These are phyloP conservation scores for Haplosporangium sp. DNA, from an alignment of 371 early-diverging fungal species.

Conservation along the genomic window DNA sequence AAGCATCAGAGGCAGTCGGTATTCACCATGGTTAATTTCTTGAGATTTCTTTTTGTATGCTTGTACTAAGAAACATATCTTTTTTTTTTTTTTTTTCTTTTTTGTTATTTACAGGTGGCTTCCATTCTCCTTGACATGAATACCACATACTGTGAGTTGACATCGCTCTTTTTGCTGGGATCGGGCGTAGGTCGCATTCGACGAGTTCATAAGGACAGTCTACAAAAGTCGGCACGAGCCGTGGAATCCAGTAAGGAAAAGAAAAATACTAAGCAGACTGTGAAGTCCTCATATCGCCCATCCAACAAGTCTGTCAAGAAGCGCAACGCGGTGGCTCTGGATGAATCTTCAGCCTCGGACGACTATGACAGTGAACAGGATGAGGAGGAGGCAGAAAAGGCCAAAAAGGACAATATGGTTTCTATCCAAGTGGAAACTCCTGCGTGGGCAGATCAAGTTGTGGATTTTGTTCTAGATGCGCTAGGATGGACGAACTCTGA, in stretches of 20 bases:
- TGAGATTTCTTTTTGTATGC: not conserved
- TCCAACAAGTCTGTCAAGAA: conserved; percentile 44
- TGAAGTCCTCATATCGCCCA: conserved; percentile 30
- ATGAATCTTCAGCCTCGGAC: conserved; percentile 14
- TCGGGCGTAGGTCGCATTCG: conserved; percentile 37
- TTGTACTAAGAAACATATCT: not conserved
- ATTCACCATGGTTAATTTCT: too few relatives aligned
- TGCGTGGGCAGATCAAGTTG: conserved; percentile 66
- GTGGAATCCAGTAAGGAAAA: conserved; percentile 2
- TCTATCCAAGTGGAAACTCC: conserved; percentile 50
- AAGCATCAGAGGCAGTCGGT: too few relatives aligned
- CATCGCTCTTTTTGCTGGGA: conserved; percentile 68
- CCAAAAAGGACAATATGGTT: conserved; percentile 15
- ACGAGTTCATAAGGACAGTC: conserved; percentile 18
- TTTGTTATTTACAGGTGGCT: conserved; percentile 62
- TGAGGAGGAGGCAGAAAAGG: not conserved
- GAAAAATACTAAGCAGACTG: conserved; percentile 4
- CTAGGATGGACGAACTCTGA: conserved; percentile 57
- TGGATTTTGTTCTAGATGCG: conserved; percentile 62
- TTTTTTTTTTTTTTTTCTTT: too few relatives aligned
- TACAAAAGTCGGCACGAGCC: conserved; percentile 1
- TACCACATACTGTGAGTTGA: conserved; percentile 75
- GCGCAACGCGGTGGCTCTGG: conserved; percentile 7
- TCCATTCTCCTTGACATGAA: conserved; percentile 74
- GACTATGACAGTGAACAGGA: conserved; percentile 42